These are phyloP conservation scores for Rubroboletus pulcherrimus DNA, from an alignment of 768 basidiomycete species.

Conservation along the genomic window DNA sequence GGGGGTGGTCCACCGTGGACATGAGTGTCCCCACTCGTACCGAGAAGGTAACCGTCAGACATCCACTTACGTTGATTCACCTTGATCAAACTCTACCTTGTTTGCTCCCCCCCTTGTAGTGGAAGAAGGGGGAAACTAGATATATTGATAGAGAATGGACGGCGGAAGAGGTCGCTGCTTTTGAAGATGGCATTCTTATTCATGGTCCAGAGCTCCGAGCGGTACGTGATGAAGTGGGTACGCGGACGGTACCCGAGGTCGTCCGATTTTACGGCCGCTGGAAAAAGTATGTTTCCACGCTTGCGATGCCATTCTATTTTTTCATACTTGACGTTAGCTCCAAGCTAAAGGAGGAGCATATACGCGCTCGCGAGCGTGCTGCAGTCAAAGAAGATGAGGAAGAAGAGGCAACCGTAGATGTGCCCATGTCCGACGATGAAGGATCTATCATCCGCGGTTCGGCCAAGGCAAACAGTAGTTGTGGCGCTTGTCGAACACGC, in stretches of 20 bases:
- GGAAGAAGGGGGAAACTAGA: conserved; percentile 65
- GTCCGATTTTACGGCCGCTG: conserved; percentile 83
- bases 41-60: conserved; percentile 55
- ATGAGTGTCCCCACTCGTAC: conserved; percentile 54
- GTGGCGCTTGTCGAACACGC: conserved; percentile 81
- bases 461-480: conserved; percentile 53
- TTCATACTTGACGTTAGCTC: conserved; percentile 37
- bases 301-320: conserved; percentile 4
- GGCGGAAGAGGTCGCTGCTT: conserved; percentile 62
- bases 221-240: conserved; percentile 69
- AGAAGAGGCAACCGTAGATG: conserved; percentile 31
- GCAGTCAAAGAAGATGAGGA: conserved; percentile 25
- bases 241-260: conserved; percentile 68
- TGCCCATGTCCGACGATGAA: conserved; percentile 58
- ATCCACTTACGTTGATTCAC: conserved; percentile 7
- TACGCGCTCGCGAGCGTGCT: conserved; percentile 41
- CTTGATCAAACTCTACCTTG: conserved; percentile 8
- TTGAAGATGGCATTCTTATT: conserved; percentile 70
- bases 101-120: conserved; percentile 39
- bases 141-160: conserved; percentile 73
- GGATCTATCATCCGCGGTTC: conserved; percentile 64
- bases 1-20: conserved; percentile 57
- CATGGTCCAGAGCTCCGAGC: conserved; percentile 79
- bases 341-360: conserved; percentile 68
- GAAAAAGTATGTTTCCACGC: conserved; percentile 60